Conservation (phyloP, 805 yeast genomes). For the Metschnikowia shivogae region DNA sequence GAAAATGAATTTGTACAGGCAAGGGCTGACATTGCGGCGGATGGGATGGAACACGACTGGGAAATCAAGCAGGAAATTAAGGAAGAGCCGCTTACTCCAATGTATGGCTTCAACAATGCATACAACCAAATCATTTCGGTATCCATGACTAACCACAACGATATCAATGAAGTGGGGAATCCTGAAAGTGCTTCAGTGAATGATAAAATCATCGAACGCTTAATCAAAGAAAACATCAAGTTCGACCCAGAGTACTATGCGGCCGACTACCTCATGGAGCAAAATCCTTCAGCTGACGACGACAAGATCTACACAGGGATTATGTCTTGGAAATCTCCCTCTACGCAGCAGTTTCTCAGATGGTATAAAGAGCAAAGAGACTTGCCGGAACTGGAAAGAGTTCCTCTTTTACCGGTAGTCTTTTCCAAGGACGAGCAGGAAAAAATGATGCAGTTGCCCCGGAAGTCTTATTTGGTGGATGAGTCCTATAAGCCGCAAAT, state of each 20-base stretch:
- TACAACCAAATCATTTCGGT: conserved; percentile 60
- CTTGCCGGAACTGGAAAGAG: conserved; percentile 21
- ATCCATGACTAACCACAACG: conserved; percentile 78
- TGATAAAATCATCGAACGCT: conserved; percentile 63
- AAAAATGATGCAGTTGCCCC: conserved; percentile 65
- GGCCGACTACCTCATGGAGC: conserved; percentile 67
- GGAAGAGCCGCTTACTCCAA: conserved; percentile 21
- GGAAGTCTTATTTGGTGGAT: conserved; percentile 53
- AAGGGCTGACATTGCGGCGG: conserved; percentile 34
- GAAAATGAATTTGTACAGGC: conserved; percentile 5
- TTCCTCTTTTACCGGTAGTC: conserved; percentile 38
- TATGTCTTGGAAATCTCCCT: conserved; percentile 51
- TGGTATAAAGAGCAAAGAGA: conserved; percentile 43
- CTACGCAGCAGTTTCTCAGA: conserved; percentile 38
- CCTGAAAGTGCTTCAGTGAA: conserved; percentile 64
- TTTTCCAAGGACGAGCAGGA: conserved; percentile 62
- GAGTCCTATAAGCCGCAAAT: conserved; percentile 46
- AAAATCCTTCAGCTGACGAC: conserved; percentile 54
- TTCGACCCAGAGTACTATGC: conserved; percentile 90
- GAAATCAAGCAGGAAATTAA: conserved; percentile 65
- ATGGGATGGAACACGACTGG: conserved; percentile 75
- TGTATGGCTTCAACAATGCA: conserved; percentile 77
- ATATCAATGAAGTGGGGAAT: conserved; percentile 79
- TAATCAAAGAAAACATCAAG: conserved; percentile 61
- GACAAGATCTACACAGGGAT: conserved; percentile 43